phyloP scores from a whole-genome alignment of 805 yeast species.

The Pichia deserticola region DNA sequence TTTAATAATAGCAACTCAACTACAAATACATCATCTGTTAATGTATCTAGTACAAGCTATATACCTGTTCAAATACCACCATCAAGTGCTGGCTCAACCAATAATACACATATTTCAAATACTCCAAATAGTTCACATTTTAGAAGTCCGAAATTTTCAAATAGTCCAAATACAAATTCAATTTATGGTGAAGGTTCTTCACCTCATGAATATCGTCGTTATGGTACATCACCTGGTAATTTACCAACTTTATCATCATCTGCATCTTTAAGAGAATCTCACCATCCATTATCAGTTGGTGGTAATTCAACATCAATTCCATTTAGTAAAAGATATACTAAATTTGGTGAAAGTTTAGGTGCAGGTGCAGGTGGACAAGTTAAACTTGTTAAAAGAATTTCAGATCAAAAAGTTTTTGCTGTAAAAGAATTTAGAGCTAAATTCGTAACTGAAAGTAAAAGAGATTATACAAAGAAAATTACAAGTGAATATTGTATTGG shows the following conservation, averaged over 20 bases:
- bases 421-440: conserved; percentile 86
- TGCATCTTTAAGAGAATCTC: conserved; percentile 6
- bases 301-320: conserved; percentile 44
- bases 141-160: conserved; percentile 22
- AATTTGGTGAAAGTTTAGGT: conserved; percentile 80
- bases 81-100: conserved; percentile 31
- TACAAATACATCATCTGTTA: not conserved
- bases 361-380: conserved; percentile 96
- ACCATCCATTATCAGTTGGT: conserved; percentile 23
- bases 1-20: not conserved
- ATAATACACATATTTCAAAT: conserved; percentile 35
- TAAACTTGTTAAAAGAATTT: conserved; percentile 56
- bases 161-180: conserved; percentile 28
- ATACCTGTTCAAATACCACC: conserved; percentile 7
- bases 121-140: conserved; percentile 8
- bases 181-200: conserved; percentile 20
- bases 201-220: conserved; percentile 9
- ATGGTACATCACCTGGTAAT: conserved; percentile 8
- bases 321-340: conserved; percentile 68
- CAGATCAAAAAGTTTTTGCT: conserved; percentile 72
- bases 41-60: not conserved
- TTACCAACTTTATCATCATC: conserved; percentile 11
- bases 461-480: conserved; percentile 87
- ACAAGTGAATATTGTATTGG: conserved; percentile 95
- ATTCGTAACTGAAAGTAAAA: conserved; percentile 61